These are phyloP conservation scores for Neofusicoccum parvum DNA, from an alignment of 2,329 filamentous ascomycete species.

Conservation along the genomic window DNA sequence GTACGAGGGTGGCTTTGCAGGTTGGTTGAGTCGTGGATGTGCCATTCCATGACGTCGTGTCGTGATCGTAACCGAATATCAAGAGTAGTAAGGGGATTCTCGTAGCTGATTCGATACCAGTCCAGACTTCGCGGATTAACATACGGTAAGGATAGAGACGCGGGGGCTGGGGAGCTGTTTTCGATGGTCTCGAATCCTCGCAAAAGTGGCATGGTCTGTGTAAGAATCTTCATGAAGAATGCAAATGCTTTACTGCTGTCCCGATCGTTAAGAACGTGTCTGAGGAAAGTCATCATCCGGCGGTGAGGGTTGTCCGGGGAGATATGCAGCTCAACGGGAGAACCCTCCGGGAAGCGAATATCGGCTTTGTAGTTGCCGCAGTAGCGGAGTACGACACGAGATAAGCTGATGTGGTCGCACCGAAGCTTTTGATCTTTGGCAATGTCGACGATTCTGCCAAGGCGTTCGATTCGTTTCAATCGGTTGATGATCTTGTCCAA, in stretches of 20 bases:
- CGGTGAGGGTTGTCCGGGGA: constrained; percentile 68
- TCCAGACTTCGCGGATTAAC: constrained; percentile 53
- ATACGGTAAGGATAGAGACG: constrained; percentile 8
- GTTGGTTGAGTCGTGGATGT: constrained; percentile 36
- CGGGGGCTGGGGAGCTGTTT: not conserved
- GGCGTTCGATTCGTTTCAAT: constrained; percentile 67
- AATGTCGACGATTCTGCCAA: constrained; percentile 70
- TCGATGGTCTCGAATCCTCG: constrained; percentile 17
- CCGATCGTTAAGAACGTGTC: constrained; percentile 59
- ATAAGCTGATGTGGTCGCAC: constrained; percentile 63
- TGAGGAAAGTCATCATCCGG: constrained; percentile 62
- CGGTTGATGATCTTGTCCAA: constrained; percentile 61
- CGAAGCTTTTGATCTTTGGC: constrained; percentile 62
- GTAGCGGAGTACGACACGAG: constrained; percentile 71
- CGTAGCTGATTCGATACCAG: constrained; percentile 44
- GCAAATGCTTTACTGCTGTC: constrained; percentile 49
- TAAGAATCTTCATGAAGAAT: constrained; percentile 60
- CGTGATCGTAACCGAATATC: constrained; percentile 38
- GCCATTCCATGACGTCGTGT: constrained; percentile 39
- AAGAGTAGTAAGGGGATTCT: constrained; percentile 44
- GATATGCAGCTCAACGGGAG: constrained; percentile 54
- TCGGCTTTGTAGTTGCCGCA: constrained; percentile 55
- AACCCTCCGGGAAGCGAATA: constrained; percentile 58
- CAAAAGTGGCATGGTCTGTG: constrained; percentile 65
- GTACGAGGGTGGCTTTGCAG: constrained; percentile 31